These are phyloP conservation scores for Aurinia saxatilis DNA, from an alignment of 345 rosid genomes.

Conservation along the genomic window DNA sequence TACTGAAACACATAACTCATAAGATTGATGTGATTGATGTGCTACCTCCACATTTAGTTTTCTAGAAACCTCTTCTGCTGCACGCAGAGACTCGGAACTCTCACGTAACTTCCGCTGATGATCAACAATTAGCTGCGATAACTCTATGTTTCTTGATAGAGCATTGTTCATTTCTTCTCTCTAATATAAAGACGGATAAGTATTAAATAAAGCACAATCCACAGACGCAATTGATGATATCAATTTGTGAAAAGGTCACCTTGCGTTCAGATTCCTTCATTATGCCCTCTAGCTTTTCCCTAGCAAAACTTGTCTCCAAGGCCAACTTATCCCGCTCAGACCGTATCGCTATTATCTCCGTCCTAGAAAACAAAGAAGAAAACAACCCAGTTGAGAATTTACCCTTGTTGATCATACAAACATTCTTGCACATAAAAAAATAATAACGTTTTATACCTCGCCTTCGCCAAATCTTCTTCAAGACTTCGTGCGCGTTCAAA, in stretches of 20 bases:
- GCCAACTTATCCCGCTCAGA: constrained; percentile 79
- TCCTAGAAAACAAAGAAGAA: constrained; percentile 37
- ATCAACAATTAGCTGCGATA: constrained; percentile 69
- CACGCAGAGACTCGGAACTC: constrained; percentile 57
- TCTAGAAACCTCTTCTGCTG: constrained; percentile 71
- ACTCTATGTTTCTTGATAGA: constrained; percentile 80
- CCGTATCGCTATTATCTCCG: constrained; percentile 52
- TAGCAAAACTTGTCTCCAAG: constrained; percentile 62
- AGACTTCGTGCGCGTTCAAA: constrained; percentile 59
- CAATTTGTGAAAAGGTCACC: constrained; percentile 34
- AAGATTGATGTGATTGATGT: not conserved
- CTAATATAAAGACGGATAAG: constrained; percentile 35
- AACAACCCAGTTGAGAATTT: not conserved
- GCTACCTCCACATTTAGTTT: constrained; percentile 82
- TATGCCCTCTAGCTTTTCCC: constrained; percentile 63
- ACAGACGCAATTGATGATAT: not conserved
- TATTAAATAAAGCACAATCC: constrained; percentile 5
- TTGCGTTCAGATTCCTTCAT: constrained; percentile 74
- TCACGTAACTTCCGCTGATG: constrained; percentile 78
- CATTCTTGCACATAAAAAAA: not conserved
- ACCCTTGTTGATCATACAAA: too few relatives aligned
- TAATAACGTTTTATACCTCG: constrained; percentile 38
- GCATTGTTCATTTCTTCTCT: constrained; percentile 54
- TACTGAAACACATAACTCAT: not conserved
- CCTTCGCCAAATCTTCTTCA: constrained; percentile 70